Percentiles rank a stretch among this genome's conserved stretches.
Conservation (phyloP, 495 filamentous ascomycete genomes). For the Daldinia bambusicola region DNA sequence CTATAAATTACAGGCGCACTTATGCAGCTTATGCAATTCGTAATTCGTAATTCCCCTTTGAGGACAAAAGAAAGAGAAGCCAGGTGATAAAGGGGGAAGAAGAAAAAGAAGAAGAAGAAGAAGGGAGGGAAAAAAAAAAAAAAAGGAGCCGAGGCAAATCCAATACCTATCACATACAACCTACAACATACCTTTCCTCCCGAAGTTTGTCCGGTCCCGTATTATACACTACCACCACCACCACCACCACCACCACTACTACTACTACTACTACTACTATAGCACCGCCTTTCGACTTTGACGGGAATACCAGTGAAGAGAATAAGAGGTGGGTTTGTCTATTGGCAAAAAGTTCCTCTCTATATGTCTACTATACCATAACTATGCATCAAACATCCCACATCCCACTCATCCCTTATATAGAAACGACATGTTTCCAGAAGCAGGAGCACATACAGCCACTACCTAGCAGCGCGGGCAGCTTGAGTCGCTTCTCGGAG, state of each 20-base stretch:
- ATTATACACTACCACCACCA: background rate
- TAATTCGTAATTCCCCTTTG: background rate
- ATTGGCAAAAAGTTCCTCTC: constrained; percentile 3
- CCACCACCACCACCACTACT: no score
- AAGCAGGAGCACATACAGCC: background rate
- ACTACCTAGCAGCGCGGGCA: constrained; percentile 16
- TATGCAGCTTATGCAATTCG: background rate
- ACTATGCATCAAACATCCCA: constrained; percentile 22
- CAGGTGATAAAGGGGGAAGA: background rate
- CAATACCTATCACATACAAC: background rate
- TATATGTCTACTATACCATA: constrained; percentile 34
- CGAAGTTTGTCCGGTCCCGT: constrained; percentile 29
- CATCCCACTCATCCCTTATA: background rate
- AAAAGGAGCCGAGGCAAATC: constrained; percentile 1
- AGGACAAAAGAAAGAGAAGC: background rate
- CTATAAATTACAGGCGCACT: background rate
- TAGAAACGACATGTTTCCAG: background rate
- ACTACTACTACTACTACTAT: no score
- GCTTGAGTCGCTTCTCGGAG: constrained; percentile 42
- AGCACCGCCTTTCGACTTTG: background rate
- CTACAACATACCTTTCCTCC: background rate
- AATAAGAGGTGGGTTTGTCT: constrained; percentile 2
- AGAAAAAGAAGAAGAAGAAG: no score
- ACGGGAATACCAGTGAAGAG: constrained; percentile 1
- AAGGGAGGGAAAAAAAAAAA: background rate